phyloP scores from a whole-genome alignment of 2,329 filamentous ascomycete genomes.

The Fusarium coffeatum region DNA sequence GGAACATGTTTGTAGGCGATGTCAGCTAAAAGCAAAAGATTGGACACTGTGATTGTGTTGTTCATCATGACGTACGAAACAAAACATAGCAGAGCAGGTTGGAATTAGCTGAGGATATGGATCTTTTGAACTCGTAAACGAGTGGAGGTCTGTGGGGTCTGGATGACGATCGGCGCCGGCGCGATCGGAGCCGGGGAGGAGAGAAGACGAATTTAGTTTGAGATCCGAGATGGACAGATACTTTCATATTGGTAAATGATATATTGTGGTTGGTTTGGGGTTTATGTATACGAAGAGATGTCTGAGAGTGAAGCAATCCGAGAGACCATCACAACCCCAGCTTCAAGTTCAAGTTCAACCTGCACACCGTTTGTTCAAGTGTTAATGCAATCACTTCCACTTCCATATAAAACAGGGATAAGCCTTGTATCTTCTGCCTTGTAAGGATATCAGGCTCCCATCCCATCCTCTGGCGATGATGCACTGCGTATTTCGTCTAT shows the following conservation, averaged over 20 bases:
- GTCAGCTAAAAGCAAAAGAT: neutral
- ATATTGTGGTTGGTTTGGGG: neutral
- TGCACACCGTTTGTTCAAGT: slow-evolving; percentile 10
- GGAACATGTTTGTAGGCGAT: neutral
- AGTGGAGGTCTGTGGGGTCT: slow-evolving; percentile 36
- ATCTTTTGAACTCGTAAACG: neutral
- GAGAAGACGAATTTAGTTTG: slow-evolving; percentile 25
- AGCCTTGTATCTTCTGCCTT: slow-evolving; percentile 1
- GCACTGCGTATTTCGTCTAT: neutral
- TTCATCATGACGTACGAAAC: slow-evolving; percentile 32
- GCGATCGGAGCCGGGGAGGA: slow-evolving; percentile 35
- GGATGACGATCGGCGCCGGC: slow-evolving; percentile 34
- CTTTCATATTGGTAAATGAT: neutral
- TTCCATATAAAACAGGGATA: slow-evolving; percentile 10
- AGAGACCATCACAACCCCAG: neutral
- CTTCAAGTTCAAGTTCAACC: neutral
- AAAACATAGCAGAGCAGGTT: slow-evolving; percentile 7
- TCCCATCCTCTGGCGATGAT: neutral
- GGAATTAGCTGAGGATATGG: neutral
- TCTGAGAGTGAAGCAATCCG: neutral
- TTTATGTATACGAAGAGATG: neutral
- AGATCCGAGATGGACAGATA: slow-evolving; percentile 9
- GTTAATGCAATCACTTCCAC: neutral
- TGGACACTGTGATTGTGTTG: neutral
- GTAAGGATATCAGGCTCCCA: neutral